Evolutionary conservation across 106 monocot species (phyloP).

Genomic region (Allium fistulosum): DNA sequence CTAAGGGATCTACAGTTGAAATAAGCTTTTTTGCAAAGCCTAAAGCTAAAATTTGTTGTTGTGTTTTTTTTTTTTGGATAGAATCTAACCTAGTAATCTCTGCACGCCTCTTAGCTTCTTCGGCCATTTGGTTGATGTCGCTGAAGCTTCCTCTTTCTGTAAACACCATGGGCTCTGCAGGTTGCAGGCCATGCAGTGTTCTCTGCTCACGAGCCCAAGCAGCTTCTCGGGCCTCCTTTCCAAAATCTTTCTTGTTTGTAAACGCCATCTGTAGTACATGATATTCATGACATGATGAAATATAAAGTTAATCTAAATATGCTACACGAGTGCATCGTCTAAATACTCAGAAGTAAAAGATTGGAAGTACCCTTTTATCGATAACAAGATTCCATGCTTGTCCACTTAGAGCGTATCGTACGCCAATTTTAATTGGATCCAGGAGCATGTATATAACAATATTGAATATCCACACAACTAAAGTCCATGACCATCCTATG

Average conservation of each 20-base stretch:
- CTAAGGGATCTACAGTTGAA: too few species aligned
- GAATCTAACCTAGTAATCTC: slow-evolving; percentile 37
- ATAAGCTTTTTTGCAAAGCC: not conserved
- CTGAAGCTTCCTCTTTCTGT: slow-evolving; percentile 13
- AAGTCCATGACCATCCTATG: slow-evolving; percentile 48
- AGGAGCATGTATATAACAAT: slow-evolving; percentile 33
- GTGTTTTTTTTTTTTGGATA: not conserved
- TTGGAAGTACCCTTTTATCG: slow-evolving; percentile 22
- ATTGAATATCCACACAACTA: slow-evolving; percentile 42
- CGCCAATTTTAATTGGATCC: slow-evolving; percentile 39
- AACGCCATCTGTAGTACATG: slow-evolving; percentile 27
- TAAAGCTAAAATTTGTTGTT: not conserved
- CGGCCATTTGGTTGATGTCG: slow-evolving; percentile 49
- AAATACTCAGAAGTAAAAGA: not conserved
- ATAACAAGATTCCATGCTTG: slow-evolving; percentile 45
- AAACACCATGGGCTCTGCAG: slow-evolving; percentile 16
- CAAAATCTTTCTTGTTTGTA: slow-evolving; percentile 37
- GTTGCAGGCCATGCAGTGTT: slow-evolving; percentile 38
- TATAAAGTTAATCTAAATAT: not conserved
- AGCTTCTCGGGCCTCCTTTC: slow-evolving; percentile 35
- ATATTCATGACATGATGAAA: not conserved
- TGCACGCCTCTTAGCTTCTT: slow-evolving; percentile 45
- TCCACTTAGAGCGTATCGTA: slow-evolving; percentile 45
- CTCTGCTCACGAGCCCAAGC: slow-evolving; percentile 47
- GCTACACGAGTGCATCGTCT: not conserved